Conservation (phyloP, 495 filamentous ascomycete species). For the Tuber aestivum region DNA sequence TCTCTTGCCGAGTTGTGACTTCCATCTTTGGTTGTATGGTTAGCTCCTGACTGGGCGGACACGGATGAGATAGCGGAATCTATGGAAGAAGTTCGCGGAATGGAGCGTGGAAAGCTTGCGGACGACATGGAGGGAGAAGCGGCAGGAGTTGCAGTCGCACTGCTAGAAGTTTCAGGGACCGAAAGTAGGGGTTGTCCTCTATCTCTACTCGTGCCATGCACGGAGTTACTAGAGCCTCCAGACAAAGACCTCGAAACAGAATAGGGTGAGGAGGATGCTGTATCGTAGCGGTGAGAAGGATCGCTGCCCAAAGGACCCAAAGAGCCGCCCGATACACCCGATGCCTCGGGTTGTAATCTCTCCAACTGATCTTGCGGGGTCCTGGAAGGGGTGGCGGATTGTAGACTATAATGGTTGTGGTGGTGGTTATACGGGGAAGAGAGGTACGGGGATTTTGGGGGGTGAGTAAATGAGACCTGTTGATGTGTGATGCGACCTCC, state of each 20-base stretch:
- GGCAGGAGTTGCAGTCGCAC: conserved; percentile 20
- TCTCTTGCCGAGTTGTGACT: conserved; percentile 33
- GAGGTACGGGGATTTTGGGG: conserved; percentile 24
- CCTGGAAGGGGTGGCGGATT: conserved; percentile 28
- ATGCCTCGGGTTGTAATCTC: conserved; percentile 39
- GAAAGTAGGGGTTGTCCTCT: conserved; percentile 27
- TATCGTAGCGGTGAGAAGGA: conserved; percentile 21
- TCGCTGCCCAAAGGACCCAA: conserved; percentile 20
- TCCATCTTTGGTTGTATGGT: conserved; percentile 59
- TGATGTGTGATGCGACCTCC: conserved; percentile 6
- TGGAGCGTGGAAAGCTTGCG: conserved; percentile 44
- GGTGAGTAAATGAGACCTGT: conserved; percentile 27
- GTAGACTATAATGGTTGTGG: conserved; percentile 12
- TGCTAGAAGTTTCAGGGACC: conserved; percentile 30
- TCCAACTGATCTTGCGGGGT: conserved; percentile 39
- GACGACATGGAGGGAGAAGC: conserved; percentile 34
- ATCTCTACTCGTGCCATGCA: conserved; percentile 21
- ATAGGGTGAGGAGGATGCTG: conserved; percentile 14
- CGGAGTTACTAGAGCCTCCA: conserved; percentile 23
- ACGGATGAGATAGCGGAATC: conserved; percentile 88
- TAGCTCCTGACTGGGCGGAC: conserved; percentile 61
- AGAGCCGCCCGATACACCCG: conserved; percentile 35
- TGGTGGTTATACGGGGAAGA: not conserved
- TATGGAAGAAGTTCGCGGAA: conserved; percentile 82
- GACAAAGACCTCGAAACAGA: conserved; percentile 21